Percentiles rank a stretch among this genome's conserved stretches.
Evolutionary conservation across 345 rosid species (phyloP).

Genomic region (Citrus medica): DNA sequence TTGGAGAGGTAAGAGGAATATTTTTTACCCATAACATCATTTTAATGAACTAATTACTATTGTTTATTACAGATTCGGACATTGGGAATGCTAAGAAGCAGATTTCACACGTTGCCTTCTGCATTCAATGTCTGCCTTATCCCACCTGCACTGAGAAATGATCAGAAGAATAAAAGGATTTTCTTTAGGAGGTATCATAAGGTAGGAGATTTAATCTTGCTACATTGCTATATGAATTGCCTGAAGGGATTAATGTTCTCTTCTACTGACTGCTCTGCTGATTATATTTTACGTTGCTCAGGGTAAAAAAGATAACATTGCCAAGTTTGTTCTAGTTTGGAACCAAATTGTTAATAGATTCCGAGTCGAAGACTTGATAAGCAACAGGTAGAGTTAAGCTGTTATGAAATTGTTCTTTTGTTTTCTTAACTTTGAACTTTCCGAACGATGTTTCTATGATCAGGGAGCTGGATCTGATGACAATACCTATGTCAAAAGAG

Average conservation of each 20-base stretch:
- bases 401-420: slow-evolving; percentile 1
- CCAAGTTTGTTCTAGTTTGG: slow-evolving; percentile 90
- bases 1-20: slow-evolving; percentile 79
- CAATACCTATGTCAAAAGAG: slow-evolving; percentile 67
- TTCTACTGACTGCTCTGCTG: slow-evolving; percentile 1
- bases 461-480: slow-evolving; percentile 95
- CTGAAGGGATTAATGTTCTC: background rate
- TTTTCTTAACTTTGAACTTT: slow-evolving; percentile 1
- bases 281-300: slow-evolving; percentile 41
- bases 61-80: slow-evolving; percentile 70
- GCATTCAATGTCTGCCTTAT: slow-evolving; percentile 70
- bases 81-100: slow-evolving; percentile 92
- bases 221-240: background rate
- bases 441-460: slow-evolving; percentile 10
- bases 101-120: slow-evolving; percentile 83
- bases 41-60: slow-evolving; percentile 21
- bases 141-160: slow-evolving; percentile 54
- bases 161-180: slow-evolving; percentile 35
- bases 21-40: slow-evolving; percentile 10
- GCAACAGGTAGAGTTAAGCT: slow-evolving; percentile 53
- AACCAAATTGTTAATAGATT: slow-evolving; percentile 76
- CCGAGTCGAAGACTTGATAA: slow-evolving; percentile 89
- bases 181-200: slow-evolving; percentile 48
- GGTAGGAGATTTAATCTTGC: slow-evolving; percentile 38
- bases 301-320: slow-evolving; percentile 45